Evolutionary conservation across 2,329 filamentous ascomycete genomes (phyloP), one percentile per base, ranked within the genome.

Genomic region (Dendryphion nanum): DNA sequence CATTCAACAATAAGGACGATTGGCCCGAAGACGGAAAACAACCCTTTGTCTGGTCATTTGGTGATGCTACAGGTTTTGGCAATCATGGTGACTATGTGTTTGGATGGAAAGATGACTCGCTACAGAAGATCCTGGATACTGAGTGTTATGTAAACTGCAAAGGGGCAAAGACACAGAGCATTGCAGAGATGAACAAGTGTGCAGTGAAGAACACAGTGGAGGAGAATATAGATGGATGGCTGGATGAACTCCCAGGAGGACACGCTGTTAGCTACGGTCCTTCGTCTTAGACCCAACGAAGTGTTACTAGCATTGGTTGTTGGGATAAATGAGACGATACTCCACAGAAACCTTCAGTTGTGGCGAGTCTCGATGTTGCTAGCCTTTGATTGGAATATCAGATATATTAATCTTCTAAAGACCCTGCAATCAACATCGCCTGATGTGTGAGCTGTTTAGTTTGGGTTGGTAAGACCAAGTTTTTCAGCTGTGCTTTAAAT

Each of bases 1-100:
- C 12, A 4, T 57, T 57, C 33, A 56, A 56, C 28, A 40, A 48
- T 18, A 55, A 51, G 16, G 44, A 54, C 10, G 41, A 28, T 29
- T 32, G 39, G 39, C 39, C 39, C n/a, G 21, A 31, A 18, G 35
- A 41, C 20, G 39, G 39, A 12, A 38, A 41, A 10, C 51, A 57
- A 40, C 53, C 53, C 2, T 57, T 57, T 29, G 51, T 55, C 10
- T 33, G 31, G 31, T 18, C 31, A 16, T 38, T 19, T 33, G 44
- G 46, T 29, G 18, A 28, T 21, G 18, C 14, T 23, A 8, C 7
- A 7, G 33, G 18, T 2, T 35, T 24, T 37, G 26, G 31, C 23
- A 47, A 40, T 12, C 46, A 49, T 33, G 46, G 32, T 8, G 46
- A 49, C 37, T 49, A 49, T 20, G n/a, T 49, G 30, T 49, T 49